phyloP scores from a whole-genome alignment of 148 eudicot species.

The Dianthus caryophyllus region DNA sequence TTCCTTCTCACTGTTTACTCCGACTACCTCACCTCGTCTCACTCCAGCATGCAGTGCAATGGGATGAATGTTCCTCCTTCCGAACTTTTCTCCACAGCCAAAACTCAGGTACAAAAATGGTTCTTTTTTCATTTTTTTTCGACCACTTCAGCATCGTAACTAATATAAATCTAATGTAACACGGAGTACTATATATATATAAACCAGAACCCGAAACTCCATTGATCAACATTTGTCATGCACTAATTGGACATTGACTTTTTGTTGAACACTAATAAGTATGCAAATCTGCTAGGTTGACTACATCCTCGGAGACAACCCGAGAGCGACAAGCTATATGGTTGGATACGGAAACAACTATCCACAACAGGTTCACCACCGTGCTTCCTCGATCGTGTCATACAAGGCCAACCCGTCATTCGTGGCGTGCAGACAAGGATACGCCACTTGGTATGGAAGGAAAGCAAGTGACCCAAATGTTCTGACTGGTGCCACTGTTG shows the following conservation, averaged over 20 bases:
- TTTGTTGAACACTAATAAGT: neutral
- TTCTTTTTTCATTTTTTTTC: neutral
- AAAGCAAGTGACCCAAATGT: slow-evolving; percentile 84
- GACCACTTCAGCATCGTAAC: neutral
- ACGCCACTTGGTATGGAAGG: slow-evolving; percentile 84
- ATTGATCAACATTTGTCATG: too few relatives aligned
- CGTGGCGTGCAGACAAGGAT: slow-evolving; percentile 85
- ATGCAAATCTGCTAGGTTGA: slow-evolving; percentile 48
- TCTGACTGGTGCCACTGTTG: slow-evolving; percentile 85
- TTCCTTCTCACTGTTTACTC: slow-evolving; percentile 85
- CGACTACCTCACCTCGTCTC: slow-evolving; percentile 78
- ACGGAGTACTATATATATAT: too few relatives aligned
- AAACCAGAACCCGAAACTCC: too few relatives aligned
- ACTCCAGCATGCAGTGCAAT: slow-evolving; percentile 50
- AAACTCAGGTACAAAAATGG: slow-evolving; percentile 60
- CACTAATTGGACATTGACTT: neutral
- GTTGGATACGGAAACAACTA: slow-evolving; percentile 94
- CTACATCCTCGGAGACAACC: slow-evolving; percentile 98
- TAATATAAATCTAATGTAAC: too few relatives aligned
- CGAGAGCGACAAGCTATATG: slow-evolving; percentile 99
- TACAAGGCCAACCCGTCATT: slow-evolving; percentile 66
- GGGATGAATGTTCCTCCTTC: slow-evolving; percentile 49
- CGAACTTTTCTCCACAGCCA: slow-evolving; percentile 66
- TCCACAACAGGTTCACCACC: slow-evolving; percentile 90
- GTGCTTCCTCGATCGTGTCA: slow-evolving; percentile 90